Evolutionary conservation across 2,329 filamentous ascomycete genomes (phyloP).

Genomic region (Fusarium pseudonygamai): DNA sequence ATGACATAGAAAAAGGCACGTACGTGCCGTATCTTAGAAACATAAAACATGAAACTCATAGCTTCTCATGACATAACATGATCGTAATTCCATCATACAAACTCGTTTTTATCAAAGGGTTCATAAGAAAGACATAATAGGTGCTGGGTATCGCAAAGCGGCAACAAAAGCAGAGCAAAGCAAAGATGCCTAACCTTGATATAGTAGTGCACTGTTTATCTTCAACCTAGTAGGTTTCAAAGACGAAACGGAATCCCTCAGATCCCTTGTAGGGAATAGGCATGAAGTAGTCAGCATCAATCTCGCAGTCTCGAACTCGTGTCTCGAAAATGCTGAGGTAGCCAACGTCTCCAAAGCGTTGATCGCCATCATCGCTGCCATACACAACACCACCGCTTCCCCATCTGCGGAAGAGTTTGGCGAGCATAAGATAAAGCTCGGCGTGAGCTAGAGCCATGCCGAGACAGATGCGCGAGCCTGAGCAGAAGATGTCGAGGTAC

Average conservation of each 20-base stretch:
- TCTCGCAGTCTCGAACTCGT: constrained; percentile 47
- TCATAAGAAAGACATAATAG: constrained; percentile 13
- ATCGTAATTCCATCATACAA: constrained; percentile 28
- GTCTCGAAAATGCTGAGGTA: constrained; percentile 50
- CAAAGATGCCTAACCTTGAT: constrained; percentile 13
- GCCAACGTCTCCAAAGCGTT: constrained; percentile 47
- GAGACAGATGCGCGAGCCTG: constrained; percentile 49
- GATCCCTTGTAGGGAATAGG: constrained; percentile 52
- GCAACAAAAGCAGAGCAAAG: constrained; percentile 11
- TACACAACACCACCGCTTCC: constrained; percentile 47
- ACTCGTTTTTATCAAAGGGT: constrained; percentile 17
- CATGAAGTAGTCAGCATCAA: constrained; percentile 52
- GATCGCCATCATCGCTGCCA: constrained; percentile 45
- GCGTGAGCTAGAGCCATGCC: constrained; percentile 52
- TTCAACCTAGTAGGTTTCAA: constrained; percentile 42
- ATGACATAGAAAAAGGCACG: constrained; percentile 37
- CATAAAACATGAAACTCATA: constrained; percentile 32
- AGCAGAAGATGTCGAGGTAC: constrained; percentile 49
- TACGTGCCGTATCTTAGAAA: constrained; percentile 26
- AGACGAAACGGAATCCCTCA: constrained; percentile 48
- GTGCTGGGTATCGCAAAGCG: constrained; percentile 24
- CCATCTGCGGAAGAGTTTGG: constrained; percentile 52
- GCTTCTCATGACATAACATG: constrained; percentile 26
- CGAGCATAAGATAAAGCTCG: constrained; percentile 51
- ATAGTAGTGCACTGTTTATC: constrained; percentile 12